Conservation (phyloP, 306 rosid genomes). For the Glycyrrhiza uralensis region DNA sequence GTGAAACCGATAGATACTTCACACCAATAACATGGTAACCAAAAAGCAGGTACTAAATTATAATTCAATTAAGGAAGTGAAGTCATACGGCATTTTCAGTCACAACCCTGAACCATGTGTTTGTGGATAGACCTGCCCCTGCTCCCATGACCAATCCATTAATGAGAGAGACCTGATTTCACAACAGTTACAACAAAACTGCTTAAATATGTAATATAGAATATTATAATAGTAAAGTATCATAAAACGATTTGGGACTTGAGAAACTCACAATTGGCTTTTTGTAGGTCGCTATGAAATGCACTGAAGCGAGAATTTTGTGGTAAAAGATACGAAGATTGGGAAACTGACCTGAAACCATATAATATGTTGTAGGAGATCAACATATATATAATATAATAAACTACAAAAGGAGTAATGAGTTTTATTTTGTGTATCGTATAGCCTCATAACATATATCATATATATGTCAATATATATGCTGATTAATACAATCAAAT, state of each 20-base stretch:
- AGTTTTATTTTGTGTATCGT: no score
- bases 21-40: no score
- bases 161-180: conserved; percentile 25
- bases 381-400: no score
- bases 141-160: conserved; percentile 33
- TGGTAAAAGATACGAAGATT: neutral
- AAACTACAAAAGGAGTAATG: no score
- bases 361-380: no score
- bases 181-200: neutral
- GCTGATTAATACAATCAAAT: neutral
- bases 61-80: neutral
- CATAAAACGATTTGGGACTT: neutral
- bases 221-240: neutral
- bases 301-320: neutral
- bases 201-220: no score
- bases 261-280: conserved; percentile 28
- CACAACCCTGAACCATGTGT: conserved; percentile 21
- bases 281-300: conserved; percentile 23
- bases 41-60: no score
- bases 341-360: conserved; percentile 14
- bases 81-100: conserved; percentile 24
- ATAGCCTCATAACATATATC: no score
- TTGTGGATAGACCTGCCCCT: conserved; percentile 26
- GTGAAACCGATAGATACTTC: no score
- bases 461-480: neutral